Conservation (phyloP, 1,139 yeast genomes). For the Petasospora rhodanensis region DNA sequence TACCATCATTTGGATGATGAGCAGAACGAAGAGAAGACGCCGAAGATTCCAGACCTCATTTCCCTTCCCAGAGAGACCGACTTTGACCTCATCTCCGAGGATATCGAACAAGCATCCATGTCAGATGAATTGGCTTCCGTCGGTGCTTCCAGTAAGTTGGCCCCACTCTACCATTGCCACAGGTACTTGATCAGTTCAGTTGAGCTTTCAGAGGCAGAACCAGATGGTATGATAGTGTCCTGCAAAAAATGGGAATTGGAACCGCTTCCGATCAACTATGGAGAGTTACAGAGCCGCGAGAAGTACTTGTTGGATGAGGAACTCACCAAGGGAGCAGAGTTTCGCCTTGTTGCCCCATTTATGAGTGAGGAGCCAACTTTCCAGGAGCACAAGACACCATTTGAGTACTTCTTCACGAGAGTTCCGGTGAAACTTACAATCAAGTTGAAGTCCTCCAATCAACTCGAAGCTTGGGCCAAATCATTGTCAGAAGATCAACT, state of each 20-base stretch:
- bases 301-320: constrained; percentile 9
- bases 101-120: too few relatives aligned
- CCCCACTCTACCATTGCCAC: too few relatives aligned
- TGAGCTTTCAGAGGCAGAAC: background rate
- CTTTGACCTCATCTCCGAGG: too few relatives aligned
- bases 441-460: too few relatives aligned
- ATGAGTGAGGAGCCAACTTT: constrained; percentile 18
- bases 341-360: constrained; percentile 14
- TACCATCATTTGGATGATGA: too few relatives aligned
- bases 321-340: constrained; percentile 17
- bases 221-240: background rate
- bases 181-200: background rate
- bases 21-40: background rate
- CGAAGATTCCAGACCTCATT: background rate
- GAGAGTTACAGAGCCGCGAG: constrained; percentile 2
- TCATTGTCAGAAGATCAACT: too few relatives aligned
- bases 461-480: too few relatives aligned
- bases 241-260: background rate
- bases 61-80: background rate
- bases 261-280: background rate
- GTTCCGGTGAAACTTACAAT: background rate
- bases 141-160: too few relatives aligned
- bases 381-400: constrained; percentile 10
- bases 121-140: too few relatives aligned
- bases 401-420: constrained; percentile 5